Conservation (phyloP, 371 early-diverging fungal species). For the Amoeboaphelidium protococcarum region DNA sequence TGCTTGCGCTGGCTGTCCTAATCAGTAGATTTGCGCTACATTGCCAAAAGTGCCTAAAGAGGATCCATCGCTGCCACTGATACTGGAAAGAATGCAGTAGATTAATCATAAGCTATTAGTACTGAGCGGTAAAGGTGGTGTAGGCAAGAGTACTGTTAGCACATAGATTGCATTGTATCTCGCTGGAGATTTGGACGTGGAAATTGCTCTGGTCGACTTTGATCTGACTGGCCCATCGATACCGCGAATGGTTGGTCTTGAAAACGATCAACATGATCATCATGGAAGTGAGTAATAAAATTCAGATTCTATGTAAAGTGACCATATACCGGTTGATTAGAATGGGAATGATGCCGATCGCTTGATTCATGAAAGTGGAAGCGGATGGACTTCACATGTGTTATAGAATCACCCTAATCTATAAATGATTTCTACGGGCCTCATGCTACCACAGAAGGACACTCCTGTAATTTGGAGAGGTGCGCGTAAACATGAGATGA, state of each 20-base stretch:
- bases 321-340: too few species aligned
- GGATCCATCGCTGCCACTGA: conserved; percentile 43
- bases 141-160: conserved; percentile 66
- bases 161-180: conserved; percentile 18
- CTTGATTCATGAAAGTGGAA: conserved; percentile 46
- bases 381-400: conserved; percentile 82
- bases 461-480: conserved; percentile 98
- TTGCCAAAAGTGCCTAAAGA: conserved; percentile 46
- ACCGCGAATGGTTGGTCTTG: conserved; percentile 57
- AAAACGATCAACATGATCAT: too few species aligned
- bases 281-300: too few species aligned
- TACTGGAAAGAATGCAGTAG: background rate
- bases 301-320: too few species aligned
- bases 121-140: conserved; percentile 97
- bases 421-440: conserved; percentile 82
- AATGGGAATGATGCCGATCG: too few species aligned
- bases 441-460: conserved; percentile 61
- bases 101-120: conserved; percentile 54
- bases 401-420: conserved; percentile 68
- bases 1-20: conserved; percentile 93
- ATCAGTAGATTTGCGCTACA: conserved; percentile 68
- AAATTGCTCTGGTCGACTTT: conserved; percentile 91
- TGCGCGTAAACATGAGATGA: conserved; percentile 78
- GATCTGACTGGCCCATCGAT: conserved; percentile 99
- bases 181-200: conserved; percentile 1